These are phyloP conservation scores for Krasilnikovozyma curviuscula DNA, from an alignment of 768 basidiomycete species.

Conservation along the genomic window DNA sequence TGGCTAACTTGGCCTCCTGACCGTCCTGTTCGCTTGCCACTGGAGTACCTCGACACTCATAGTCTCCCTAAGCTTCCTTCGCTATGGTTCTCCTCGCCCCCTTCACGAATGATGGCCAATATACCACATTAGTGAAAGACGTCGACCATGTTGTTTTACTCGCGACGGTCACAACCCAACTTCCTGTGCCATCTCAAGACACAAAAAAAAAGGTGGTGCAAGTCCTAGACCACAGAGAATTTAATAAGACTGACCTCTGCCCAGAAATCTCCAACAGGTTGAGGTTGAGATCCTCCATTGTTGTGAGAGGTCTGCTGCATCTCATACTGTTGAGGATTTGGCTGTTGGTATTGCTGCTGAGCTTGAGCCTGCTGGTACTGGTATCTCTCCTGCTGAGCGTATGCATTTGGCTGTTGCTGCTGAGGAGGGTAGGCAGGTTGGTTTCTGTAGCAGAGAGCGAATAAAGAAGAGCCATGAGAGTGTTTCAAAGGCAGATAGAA, in stretches of 20 bases:
- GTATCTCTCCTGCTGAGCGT: constrained; percentile 17
- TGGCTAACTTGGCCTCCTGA: no score
- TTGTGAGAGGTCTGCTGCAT: constrained; percentile 5
- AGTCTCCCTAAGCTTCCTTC: constrained; percentile 16
- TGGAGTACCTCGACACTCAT: neutral
- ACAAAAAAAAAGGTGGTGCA: neutral
- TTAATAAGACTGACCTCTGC: constrained; percentile 4
- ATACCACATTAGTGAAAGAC: no score
- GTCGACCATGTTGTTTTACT: constrained; percentile 22
- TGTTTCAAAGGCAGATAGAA: neutral
- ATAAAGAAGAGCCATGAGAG: neutral
- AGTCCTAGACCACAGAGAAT: neutral
- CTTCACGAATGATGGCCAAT: no score
- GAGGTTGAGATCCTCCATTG: neutral
- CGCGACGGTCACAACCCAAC: neutral
- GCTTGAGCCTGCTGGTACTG: constrained; percentile 7
- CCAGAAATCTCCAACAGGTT: constrained; percentile 8
- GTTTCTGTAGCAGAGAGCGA: neutral
- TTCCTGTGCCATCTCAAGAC: neutral
- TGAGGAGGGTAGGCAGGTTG: neutral
- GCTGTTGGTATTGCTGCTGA: constrained; percentile 2
- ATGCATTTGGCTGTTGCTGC: constrained; percentile 15
- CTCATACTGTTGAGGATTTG: neutral
- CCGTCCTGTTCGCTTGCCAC: neutral
- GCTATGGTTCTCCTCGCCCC: constrained; percentile 14